Conservation (phyloP, 2,329 filamentous ascomycete genomes). For the Fusarium domesticum region DNA sequence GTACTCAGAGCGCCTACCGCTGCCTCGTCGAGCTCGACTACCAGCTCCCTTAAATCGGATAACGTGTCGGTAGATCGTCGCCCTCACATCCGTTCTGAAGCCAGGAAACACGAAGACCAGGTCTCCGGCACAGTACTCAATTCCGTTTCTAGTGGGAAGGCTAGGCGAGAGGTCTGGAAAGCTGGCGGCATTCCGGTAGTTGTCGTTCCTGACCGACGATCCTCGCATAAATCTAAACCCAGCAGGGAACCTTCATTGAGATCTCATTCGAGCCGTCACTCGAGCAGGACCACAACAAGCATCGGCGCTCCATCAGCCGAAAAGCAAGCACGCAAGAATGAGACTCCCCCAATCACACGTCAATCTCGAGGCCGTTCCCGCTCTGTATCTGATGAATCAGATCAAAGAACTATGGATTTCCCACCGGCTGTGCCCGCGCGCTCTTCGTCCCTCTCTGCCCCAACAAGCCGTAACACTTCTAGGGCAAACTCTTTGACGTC, state of each 20-base stretch:
- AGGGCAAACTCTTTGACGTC: conserved; percentile 55
- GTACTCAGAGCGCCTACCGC: conserved; percentile 46
- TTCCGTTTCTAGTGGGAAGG: conserved; percentile 52
- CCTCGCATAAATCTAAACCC: conserved; percentile 52
- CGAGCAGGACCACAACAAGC: conserved; percentile 50
- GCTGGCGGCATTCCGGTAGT: conserved; percentile 61
- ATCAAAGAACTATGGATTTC: conserved; percentile 58
- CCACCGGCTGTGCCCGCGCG: conserved; percentile 56
- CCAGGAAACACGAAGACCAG: conserved; percentile 45
- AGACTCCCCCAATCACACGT: conserved; percentile 42
- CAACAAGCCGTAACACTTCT: conserved; percentile 57
- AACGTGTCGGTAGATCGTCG: conserved; percentile 29
- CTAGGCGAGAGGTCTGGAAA: conserved; percentile 57
- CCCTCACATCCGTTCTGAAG: conserved; percentile 27
- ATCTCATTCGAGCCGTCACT: conserved; percentile 58
- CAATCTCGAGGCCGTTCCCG: conserved; percentile 40
- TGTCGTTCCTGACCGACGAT: conserved; percentile 57
- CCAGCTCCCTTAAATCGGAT: conserved; percentile 11
- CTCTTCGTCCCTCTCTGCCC: conserved; percentile 60
- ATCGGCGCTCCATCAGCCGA: conserved; percentile 47
- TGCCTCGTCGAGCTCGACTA: conserved; percentile 8
- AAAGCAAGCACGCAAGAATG: conserved; percentile 41
- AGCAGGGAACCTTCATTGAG: conserved; percentile 53
- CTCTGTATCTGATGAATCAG: conserved; percentile 49
- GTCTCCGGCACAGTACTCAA: conserved; percentile 48